A percentile compares a stretch with the other conserved stretches of the same genome.
phyloP scores from a whole-genome alignment of 1,284 basidiomycete genomes.

The Ceratobasidium sp. region DNA sequence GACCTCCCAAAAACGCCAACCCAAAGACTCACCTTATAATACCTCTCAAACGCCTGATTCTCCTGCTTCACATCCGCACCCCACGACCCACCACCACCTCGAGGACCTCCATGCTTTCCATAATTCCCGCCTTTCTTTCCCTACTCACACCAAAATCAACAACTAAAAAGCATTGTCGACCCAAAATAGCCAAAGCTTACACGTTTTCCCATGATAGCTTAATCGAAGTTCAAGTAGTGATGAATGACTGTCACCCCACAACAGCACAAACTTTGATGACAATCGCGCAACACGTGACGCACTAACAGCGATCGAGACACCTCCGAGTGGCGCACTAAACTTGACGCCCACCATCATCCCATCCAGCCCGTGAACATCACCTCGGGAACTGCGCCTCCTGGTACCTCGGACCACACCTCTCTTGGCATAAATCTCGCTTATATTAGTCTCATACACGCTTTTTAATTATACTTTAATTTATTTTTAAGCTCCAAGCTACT shows the following conservation, averaged over 20 bases:
- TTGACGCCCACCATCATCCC: conserved; percentile 1
- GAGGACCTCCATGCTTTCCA: too few species aligned
- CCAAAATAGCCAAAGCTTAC: conserved; percentile 4
- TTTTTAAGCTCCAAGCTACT: too few species aligned
- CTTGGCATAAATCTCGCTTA: background rate
- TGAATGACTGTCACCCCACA: too few species aligned
- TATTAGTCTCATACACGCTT: conserved; percentile 8
- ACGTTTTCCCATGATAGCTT: conserved; percentile 35
- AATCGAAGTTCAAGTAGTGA: conserved; percentile 8
- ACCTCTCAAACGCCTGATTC: conserved; percentile 79
- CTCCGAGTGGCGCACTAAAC: background rate
- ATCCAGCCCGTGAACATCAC: conserved; percentile 1
- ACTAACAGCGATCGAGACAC: too few species aligned
- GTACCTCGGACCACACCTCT: background rate
- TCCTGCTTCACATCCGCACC: conserved; percentile 65
- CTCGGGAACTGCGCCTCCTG: background rate
- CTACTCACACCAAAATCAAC: conserved; percentile 5
- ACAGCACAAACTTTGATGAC: conserved; percentile 35
- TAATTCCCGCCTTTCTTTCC: conserved; percentile 15
- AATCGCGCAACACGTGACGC: conserved; percentile 13
- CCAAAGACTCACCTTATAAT: conserved; percentile 65
- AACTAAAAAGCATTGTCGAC: background rate
- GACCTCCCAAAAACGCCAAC: background rate
- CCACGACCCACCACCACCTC: conserved; percentile 36
- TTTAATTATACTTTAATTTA: too few species aligned